phyloP scores from a whole-genome alignment of 441 rosid genomes.

The Omphalea diandra region DNA sequence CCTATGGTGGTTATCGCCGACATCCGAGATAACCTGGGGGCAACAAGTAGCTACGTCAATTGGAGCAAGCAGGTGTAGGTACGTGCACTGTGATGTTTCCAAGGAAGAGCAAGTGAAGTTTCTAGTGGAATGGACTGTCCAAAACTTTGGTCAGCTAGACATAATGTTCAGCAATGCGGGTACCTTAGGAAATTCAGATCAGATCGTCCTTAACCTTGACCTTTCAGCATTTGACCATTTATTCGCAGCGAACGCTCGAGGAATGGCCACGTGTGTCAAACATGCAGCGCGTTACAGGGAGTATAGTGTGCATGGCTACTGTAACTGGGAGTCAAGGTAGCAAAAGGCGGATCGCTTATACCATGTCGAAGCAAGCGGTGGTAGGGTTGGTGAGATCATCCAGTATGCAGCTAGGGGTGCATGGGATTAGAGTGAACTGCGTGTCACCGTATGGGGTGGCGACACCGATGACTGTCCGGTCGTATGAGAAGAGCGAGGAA shows the following conservation, averaged over 20 bases:
- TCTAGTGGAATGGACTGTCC: constrained; percentile 32
- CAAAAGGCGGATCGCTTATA: constrained; percentile 4
- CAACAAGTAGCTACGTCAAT: constrained; percentile 36
- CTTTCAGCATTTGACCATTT: constrained; percentile 11
- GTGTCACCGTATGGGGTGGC: constrained; percentile 22
- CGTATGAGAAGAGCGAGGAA: constrained; percentile 11
- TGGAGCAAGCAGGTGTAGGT: constrained; percentile 27
- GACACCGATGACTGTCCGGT: constrained; percentile 1
- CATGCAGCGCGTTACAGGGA: constrained; percentile 38
- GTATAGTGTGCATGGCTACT: constrained; percentile 32
- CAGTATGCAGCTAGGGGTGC: constrained; percentile 25
- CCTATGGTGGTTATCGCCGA: constrained; percentile 41
- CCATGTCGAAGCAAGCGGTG: constrained; percentile 34
- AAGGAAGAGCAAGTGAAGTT: constrained; percentile 40
- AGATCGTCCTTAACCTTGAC: constrained; percentile 33
- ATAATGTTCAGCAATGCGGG: constrained; percentile 54
- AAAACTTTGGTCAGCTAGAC: constrained; percentile 34
- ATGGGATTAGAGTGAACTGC: constrained; percentile 29
- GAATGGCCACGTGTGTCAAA: constrained; percentile 38
- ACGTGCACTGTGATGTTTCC: constrained; percentile 39
- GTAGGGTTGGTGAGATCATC: constrained; percentile 24
- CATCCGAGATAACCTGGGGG: constrained; percentile 39
- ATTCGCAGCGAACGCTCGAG: constrained; percentile 29
- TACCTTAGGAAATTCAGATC: constrained; percentile 2
- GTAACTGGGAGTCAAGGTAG: constrained; percentile 13